phyloP scores from a whole-genome alignment of 2,329 filamentous ascomycete genomes.

The Penicillium sp. region DNA sequence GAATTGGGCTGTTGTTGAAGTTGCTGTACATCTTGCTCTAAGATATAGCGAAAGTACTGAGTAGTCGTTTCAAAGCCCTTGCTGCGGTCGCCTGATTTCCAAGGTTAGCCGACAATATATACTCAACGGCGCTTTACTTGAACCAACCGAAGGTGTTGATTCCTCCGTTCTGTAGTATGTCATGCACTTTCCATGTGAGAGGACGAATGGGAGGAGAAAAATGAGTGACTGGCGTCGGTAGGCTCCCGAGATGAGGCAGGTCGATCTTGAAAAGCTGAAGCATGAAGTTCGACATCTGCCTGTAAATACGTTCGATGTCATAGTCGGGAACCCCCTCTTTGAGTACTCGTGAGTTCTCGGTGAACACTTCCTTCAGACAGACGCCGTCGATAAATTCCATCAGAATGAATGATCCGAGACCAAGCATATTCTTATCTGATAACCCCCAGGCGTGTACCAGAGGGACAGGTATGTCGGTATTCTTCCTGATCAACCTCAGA shows the following conservation, averaged over 20 bases:
- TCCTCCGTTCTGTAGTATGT: background rate
- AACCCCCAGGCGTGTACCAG: background rate
- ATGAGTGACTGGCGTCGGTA: background rate
- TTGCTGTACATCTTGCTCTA: background rate
- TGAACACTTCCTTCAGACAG: background rate
- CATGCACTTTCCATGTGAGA: background rate
- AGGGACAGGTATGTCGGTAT: background rate
- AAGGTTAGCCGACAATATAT: no score
- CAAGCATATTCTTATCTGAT: background rate
- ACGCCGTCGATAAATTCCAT: constrained; percentile 3
- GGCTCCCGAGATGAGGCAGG: background rate
- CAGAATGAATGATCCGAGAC: constrained; percentile 3
- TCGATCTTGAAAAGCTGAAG: background rate
- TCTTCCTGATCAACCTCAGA: background rate
- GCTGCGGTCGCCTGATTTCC: background rate
- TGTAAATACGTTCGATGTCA: background rate
- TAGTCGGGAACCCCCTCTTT: background rate
- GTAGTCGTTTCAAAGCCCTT: background rate
- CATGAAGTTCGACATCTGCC: background rate
- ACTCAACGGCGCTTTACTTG: no score
- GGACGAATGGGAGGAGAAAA: background rate
- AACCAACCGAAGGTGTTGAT: background rate
- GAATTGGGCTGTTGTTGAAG: background rate
- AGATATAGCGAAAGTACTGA: background rate
- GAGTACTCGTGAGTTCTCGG: background rate